phyloP scores from a whole-genome alignment of 208 protist species.

The Porcisia hertigi region DNA sequence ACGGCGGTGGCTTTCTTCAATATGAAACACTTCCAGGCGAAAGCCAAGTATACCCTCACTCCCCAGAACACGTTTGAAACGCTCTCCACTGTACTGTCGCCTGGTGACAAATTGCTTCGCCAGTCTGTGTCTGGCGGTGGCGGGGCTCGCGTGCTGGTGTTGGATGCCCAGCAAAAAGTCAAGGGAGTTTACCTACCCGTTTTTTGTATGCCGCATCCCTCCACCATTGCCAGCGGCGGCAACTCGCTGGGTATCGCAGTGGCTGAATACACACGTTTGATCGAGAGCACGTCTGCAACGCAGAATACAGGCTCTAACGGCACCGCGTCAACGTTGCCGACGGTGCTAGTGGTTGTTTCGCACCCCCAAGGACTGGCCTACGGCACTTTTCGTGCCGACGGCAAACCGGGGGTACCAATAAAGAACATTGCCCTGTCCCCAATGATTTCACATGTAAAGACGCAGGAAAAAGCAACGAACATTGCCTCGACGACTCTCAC shows the following conservation, averaged over 20 bases:
- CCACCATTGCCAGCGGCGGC: constrained; percentile 31
- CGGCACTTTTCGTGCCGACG: constrained; percentile 31
- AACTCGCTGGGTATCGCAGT: constrained; percentile 63
- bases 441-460: background rate
- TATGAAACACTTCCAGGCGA: constrained; percentile 75
- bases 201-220: constrained; percentile 75
- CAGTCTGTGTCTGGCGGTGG: constrained; percentile 63
- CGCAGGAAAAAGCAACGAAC: background rate
- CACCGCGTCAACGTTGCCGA: constrained; percentile 1
- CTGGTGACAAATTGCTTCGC: constrained; percentile 68
- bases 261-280: constrained; percentile 44
- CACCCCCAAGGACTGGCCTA: constrained; percentile 48
- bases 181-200: constrained; percentile 79
- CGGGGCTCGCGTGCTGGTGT: constrained; percentile 71
- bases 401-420: constrained; percentile 28
- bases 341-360: constrained; percentile 38
- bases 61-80: constrained; percentile 37
- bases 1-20: constrained; percentile 82
- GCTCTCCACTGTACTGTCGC: constrained; percentile 46
- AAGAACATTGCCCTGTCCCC: constrained; percentile 25
- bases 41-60: constrained; percentile 53
- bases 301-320: background rate
- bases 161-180: constrained; percentile 79
- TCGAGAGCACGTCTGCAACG: constrained; percentile 1
- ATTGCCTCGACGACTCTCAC: background rate